A percentile compares a stretch with the other conserved stretches of the same genome.
phyloP scores from a whole-genome alignment of 1,284 basidiomycete species.

The Ceratorhiza oryzae-sativae region DNA sequence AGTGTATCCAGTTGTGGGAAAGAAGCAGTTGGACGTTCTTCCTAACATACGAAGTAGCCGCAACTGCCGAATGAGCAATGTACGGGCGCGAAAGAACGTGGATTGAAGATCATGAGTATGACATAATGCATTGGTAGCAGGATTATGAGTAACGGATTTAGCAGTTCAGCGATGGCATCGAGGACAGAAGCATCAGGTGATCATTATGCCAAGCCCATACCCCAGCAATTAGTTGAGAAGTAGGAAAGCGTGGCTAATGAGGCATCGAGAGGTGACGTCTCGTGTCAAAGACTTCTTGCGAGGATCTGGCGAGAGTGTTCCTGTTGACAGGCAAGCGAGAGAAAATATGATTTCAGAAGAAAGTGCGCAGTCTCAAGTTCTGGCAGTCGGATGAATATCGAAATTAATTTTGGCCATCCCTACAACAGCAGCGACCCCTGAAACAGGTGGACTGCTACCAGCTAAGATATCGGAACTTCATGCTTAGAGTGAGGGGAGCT shows the following conservation, averaged over 20 bases:
- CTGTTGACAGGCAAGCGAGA: neutral
- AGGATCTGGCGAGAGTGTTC: slow-evolving; percentile 6
- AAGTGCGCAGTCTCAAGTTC: too few relatives aligned
- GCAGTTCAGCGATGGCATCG: neutral
- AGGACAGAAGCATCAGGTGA: neutral
- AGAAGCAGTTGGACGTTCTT: neutral
- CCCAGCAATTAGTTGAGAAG: neutral
- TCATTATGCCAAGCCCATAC: slow-evolving; percentile 7
- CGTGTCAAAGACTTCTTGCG: slow-evolving; percentile 18
- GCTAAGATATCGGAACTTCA: neutral
- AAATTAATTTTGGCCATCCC: too few relatives aligned
- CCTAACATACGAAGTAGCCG: neutral
- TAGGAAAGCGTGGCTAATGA: neutral
- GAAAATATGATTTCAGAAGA: too few relatives aligned
- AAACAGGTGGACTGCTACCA: neutral
- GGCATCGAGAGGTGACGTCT: neutral
- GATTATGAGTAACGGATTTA: neutral
- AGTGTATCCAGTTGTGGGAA: neutral
- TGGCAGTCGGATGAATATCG: too few relatives aligned
- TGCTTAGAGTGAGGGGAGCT: too few relatives aligned
- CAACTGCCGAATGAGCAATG: neutral
- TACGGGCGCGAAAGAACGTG: neutral
- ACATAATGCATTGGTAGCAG: neutral
- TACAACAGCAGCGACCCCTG: too few relatives aligned
- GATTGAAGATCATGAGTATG: neutral